Conservation (phyloP, 1,139 yeast species). For the Candida frijolesensis region DNA sequence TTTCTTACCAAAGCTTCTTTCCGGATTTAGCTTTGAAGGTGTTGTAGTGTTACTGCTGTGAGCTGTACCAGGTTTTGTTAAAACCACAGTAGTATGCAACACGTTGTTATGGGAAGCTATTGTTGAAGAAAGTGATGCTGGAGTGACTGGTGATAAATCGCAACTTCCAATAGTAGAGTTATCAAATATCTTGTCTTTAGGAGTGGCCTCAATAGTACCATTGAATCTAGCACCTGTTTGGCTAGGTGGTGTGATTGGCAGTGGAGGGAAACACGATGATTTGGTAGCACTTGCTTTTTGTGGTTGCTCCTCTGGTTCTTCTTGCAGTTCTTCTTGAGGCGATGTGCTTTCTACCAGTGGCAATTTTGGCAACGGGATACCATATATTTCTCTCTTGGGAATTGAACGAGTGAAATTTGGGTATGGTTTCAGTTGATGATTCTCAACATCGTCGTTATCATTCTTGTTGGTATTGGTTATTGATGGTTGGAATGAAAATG, state of each 20-base stretch:
- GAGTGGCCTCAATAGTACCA: not conserved
- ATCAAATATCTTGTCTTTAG: constrained; percentile 3
- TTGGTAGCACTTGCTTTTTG: not conserved
- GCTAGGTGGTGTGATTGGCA: not conserved
- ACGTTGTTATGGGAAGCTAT: not conserved
- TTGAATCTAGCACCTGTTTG: not conserved
- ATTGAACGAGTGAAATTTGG: not conserved
- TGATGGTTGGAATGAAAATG: not conserved
- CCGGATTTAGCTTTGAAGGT: not conserved
- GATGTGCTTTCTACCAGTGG: not conserved
- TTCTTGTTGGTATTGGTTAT: not conserved
- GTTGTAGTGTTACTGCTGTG: too few species aligned
- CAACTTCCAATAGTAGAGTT: not conserved
- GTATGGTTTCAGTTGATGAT: not conserved
- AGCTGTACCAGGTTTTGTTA: not conserved
- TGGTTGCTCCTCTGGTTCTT: not conserved
- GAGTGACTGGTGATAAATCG: constrained; percentile 1
- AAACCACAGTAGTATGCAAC: not conserved
- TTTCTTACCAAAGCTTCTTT: not conserved
- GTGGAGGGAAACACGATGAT: not conserved
- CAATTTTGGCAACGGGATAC: not conserved
- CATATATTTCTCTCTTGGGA: constrained; percentile 1
- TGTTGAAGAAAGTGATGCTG: not conserved
- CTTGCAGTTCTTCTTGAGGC: not conserved
- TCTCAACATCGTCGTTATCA: not conserved